Conservation (phyloP, 495 filamentous ascomycete species). For the Pyrenopolyporus hunteri region DNA sequence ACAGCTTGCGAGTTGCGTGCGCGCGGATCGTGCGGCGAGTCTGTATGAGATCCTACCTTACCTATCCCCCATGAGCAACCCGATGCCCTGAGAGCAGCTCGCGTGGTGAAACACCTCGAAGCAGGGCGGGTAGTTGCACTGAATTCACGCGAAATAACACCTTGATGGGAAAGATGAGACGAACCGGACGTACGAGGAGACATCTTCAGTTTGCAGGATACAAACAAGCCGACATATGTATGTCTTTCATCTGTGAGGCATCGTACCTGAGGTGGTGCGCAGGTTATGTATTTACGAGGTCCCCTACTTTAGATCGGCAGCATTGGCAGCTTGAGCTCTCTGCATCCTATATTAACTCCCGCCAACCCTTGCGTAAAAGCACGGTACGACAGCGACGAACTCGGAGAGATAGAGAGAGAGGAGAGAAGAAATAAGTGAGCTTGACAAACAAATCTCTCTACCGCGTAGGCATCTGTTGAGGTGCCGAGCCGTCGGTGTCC, state of each 20-base stretch:
- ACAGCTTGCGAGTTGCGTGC: background rate
- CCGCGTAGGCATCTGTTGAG: no score
- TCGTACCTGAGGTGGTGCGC: no score
- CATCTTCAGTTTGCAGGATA: background rate
- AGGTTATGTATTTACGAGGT: no score
- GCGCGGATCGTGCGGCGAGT: constrained; percentile 1
- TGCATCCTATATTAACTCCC: background rate
- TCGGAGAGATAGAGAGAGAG: background rate
- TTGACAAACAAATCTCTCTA: constrained; percentile 10
- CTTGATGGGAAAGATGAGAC: constrained; percentile 1
- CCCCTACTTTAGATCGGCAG: background rate
- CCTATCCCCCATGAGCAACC: no score
- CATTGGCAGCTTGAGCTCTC: background rate
- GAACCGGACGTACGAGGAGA: background rate
- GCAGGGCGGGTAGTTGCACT: constrained; percentile 14
- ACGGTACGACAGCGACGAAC: background rate
- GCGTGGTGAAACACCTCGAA: constrained; percentile 30
- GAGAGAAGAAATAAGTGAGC: background rate
- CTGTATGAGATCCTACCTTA: constrained; percentile 6
- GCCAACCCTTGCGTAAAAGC: constrained; percentile 14
- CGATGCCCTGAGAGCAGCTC: constrained; percentile 27
- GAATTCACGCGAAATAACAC: no score
- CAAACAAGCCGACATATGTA: background rate
- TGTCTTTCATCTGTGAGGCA: constrained; percentile 1
- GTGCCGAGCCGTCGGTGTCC: constrained; percentile 15